Conservation (phyloP, 371 early-diverging fungal genomes). For the Choanephora cucurbitarum region DNA sequence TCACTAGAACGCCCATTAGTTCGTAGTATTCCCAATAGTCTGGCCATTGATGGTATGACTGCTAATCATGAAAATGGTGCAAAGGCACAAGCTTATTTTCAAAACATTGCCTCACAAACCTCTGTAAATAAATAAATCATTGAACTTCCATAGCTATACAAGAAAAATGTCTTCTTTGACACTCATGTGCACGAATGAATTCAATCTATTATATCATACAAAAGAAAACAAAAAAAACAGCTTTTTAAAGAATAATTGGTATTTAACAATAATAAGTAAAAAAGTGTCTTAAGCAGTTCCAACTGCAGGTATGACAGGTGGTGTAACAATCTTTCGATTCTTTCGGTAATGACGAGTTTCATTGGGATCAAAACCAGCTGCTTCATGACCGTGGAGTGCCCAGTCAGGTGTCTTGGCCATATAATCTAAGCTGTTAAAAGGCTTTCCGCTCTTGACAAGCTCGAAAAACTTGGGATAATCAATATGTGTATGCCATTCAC, state of each 20-base stretch:
- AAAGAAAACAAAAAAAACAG: too few species aligned
- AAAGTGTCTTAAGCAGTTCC: not conserved
- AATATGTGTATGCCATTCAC: constrained; percentile 81
- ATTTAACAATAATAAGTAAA: too few species aligned
- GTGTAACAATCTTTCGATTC: constrained; percentile 37
- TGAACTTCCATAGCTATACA: too few species aligned
- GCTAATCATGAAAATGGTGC: constrained; percentile 34
- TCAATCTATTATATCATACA: too few species aligned
- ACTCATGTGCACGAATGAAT: too few species aligned
- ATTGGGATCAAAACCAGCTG: constrained; percentile 78
- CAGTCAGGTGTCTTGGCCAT: constrained; percentile 76
- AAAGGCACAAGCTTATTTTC: constrained; percentile 45
- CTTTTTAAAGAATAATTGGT: too few species aligned
- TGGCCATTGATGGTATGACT: constrained; percentile 41
- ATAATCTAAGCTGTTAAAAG: constrained; percentile 73
- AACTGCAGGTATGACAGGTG: constrained; percentile 18
- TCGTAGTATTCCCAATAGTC: constrained; percentile 41
- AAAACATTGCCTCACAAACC: constrained; percentile 24
- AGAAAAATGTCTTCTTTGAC: too few species aligned
- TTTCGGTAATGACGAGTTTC: constrained; percentile 74
- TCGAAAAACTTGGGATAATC: constrained; percentile 78
- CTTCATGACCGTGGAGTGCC: constrained; percentile 76
- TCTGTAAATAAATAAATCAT: too few species aligned
- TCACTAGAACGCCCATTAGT: constrained; percentile 37
- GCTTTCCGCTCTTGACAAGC: constrained; percentile 61